Conservation (phyloP, 2,329 filamentous ascomycete species). For the Thelonectria discophora region DNA sequence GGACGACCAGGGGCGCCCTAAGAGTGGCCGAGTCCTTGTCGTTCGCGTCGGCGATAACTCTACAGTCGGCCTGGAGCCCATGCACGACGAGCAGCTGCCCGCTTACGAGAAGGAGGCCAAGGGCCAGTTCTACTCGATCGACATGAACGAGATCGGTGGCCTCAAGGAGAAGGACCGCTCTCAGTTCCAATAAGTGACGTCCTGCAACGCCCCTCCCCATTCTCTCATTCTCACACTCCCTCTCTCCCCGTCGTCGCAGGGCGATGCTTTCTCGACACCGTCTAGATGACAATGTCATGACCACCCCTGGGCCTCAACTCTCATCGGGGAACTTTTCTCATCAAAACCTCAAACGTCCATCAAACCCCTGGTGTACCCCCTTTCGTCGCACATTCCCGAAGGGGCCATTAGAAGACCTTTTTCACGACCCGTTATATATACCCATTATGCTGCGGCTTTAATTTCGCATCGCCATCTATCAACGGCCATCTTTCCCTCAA, state of each 20-base stretch:
- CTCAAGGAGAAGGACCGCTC: conserved; percentile 84
- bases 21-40: conserved; percentile 88
- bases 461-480: conserved; percentile 42
- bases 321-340: conserved; percentile 23
- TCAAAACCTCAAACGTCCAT: conserved; percentile 33
- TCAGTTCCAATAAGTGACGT: conserved; percentile 47
- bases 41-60: conserved; percentile 90
- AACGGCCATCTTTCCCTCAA: conserved; percentile 31
- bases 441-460: conserved; percentile 44
- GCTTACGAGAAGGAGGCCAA: conserved; percentile 86
- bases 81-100: conserved; percentile 81
- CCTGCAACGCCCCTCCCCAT: background rate
- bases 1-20: conserved; percentile 81
- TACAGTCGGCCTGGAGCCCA: conserved; percentile 85
- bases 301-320: conserved; percentile 32
- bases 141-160: conserved; percentile 93
- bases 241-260: conserved; percentile 36
- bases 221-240: conserved; percentile 20
- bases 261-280: conserved; percentile 39
- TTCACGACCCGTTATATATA: conserved; percentile 45
- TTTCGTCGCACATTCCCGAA: conserved; percentile 28
- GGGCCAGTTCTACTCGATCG: conserved; percentile 88
- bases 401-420: conserved; percentile 29
- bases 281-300: conserved; percentile 41
- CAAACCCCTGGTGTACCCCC: conserved; percentile 28